Percentiles rank a stretch among this genome's conserved stretches.
Conservation (phyloP, 768 basidiomycete genomes). For the Hypsizygus marmoreus region DNA sequence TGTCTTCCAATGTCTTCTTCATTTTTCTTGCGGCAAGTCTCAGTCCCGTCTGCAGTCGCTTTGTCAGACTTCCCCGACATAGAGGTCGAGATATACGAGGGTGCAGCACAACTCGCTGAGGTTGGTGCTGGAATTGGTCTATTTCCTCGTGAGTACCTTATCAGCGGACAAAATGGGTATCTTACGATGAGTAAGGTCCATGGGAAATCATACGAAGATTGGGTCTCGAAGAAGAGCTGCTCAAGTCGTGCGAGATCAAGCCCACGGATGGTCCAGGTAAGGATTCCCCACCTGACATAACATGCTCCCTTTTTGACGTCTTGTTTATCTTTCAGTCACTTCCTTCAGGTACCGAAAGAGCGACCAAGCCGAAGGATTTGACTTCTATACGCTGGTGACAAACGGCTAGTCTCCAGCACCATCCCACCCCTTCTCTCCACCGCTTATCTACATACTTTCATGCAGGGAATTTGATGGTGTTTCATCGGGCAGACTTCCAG, state of each 20-base stretch:
- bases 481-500: slow-evolving; percentile 75
- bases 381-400: slow-evolving; percentile 54
- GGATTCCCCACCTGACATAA: background rate
- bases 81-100: slow-evolving; percentile 59
- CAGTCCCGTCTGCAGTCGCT: slow-evolving; percentile 29
- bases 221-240: slow-evolving; percentile 47
- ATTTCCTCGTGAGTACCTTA: slow-evolving; percentile 42
- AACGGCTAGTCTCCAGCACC: slow-evolving; percentile 45
- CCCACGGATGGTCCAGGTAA: slow-evolving; percentile 44
- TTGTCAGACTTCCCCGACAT: slow-evolving; percentile 53
- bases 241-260: slow-evolving; percentile 38
- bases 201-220: slow-evolving; percentile 51
- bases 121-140: slow-evolving; percentile 65
- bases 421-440: slow-evolving; percentile 2
- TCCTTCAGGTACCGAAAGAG: slow-evolving; percentile 61
- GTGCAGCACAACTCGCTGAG: slow-evolving; percentile 49
- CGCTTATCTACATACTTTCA: slow-evolving; percentile 10
- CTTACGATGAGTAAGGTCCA: slow-evolving; percentile 33
- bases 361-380: slow-evolving; percentile 55
- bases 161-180: no score
- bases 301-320: slow-evolving; percentile 4
- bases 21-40: slow-evolving; percentile 2
- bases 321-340: slow-evolving; percentile 37
- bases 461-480: slow-evolving; percentile 50
- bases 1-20: background rate